phyloP scores from a whole-genome alignment of 1,284 basidiomycete genomes.

The Xerocomus amazonicus region DNA sequence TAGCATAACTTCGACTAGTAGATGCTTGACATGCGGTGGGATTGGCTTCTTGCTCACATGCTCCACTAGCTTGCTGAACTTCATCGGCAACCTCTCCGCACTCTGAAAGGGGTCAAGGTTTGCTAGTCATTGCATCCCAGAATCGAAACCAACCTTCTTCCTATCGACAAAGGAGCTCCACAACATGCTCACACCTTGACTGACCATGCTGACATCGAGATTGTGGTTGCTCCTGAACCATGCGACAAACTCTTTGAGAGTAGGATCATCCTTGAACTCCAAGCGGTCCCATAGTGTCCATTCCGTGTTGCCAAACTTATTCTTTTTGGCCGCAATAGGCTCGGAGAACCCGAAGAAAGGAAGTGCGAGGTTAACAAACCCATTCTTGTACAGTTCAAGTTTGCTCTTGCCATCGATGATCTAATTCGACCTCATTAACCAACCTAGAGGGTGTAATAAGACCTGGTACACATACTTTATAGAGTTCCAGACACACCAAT shows the following conservation, averaged over 20 bases:
- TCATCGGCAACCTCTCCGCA: slow-evolving; percentile 84
- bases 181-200: slow-evolving; percentile 95
- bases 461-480: slow-evolving; percentile 63
- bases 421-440: slow-evolving; percentile 38
- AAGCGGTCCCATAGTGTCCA: slow-evolving; percentile 99
- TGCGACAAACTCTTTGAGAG: slow-evolving; percentile 81
- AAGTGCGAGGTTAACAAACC: slow-evolving; percentile 95
- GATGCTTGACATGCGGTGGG: slow-evolving; percentile 73
- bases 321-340: slow-evolving; percentile 89
- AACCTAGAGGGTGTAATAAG: background rate
- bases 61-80: slow-evolving; percentile 89
- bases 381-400: slow-evolving; percentile 96
- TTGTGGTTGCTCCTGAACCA: slow-evolving; percentile 86
- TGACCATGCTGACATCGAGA: slow-evolving; percentile 93
- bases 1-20: slow-evolving; percentile 94
- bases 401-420: slow-evolving; percentile 94
- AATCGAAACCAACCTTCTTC: slow-evolving; percentile 66
- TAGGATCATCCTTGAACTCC: slow-evolving; percentile 88
- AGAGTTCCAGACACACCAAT: slow-evolving; percentile 93
- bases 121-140: background rate
- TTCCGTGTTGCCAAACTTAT: slow-evolving; percentile 82
- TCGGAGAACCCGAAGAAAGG: slow-evolving; percentile 99
- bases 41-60: slow-evolving; percentile 92
- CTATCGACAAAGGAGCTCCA: slow-evolving; percentile 92
- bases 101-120: slow-evolving; percentile 46